phyloP scores from a whole-genome alignment of 495 filamentous ascomycete species.

The Darksidea phi region DNA sequence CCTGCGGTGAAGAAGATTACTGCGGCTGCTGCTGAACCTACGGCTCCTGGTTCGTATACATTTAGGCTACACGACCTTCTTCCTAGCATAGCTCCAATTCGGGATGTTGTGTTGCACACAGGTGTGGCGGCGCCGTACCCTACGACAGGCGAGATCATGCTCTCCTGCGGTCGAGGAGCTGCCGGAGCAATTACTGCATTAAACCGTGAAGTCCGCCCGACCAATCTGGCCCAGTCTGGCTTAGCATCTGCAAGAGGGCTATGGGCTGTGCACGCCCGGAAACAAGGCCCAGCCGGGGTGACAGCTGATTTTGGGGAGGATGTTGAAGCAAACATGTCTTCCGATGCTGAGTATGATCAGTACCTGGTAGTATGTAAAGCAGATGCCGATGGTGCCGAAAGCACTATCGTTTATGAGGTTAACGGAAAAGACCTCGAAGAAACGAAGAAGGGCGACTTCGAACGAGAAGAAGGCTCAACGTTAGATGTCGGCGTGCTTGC shows the following conservation, averaged over 20 bases:
- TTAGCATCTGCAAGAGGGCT: conserved; percentile 61
- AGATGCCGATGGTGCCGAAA: conserved; percentile 55
- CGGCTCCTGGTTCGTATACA: conserved; percentile 59
- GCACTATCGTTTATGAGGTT: conserved; percentile 57
- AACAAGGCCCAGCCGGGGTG: conserved; percentile 57
- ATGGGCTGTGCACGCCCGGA: conserved; percentile 63
- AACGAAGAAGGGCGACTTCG: conserved; percentile 75
- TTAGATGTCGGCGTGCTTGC: conserved; percentile 78
- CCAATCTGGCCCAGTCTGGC: conserved; percentile 59
- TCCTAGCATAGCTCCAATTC: conserved; percentile 73
- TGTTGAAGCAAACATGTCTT: conserved; percentile 40
- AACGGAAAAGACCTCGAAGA: conserved; percentile 65
- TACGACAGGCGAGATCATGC: conserved; percentile 58
- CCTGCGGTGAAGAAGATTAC: conserved; percentile 40
- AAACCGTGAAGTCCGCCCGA: conserved; percentile 70
- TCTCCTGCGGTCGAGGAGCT: conserved; percentile 65
- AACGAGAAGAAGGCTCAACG: conserved; percentile 77
- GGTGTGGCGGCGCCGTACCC: background rate
- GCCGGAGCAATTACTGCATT: conserved; percentile 72
- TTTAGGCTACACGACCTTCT: conserved; percentile 78
- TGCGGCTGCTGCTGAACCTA: conserved; percentile 33
- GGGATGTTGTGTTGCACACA: conserved; percentile 63
- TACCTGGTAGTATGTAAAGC: conserved; percentile 68
- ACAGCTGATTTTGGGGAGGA: conserved; percentile 50
- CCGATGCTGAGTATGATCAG: conserved; percentile 60